Evolutionary conservation across 1,139 yeast species (phyloP).

Genomic region (Arxiozyma bovina): DNA sequence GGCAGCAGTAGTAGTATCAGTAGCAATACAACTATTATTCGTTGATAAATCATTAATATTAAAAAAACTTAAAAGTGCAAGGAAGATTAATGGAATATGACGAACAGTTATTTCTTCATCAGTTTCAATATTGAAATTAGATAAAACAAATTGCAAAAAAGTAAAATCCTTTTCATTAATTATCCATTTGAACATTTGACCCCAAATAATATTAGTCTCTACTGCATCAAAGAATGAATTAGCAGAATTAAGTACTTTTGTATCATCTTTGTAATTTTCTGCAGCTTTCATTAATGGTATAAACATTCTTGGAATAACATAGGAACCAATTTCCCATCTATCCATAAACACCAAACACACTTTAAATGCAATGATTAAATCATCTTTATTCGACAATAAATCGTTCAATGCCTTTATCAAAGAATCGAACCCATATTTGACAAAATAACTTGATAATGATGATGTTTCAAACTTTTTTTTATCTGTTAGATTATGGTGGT

Average conservation of each 20-base stretch:
- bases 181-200: constrained; percentile 43
- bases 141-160: constrained; percentile 50
- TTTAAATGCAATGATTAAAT: constrained; percentile 39
- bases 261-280: constrained; percentile 23
- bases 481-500: constrained; percentile 2
- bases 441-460: constrained; percentile 43
- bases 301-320: constrained; percentile 61
- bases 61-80: constrained; percentile 36
- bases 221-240: constrained; percentile 73
- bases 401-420: constrained; percentile 47
- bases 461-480: constrained; percentile 2
- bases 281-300: constrained; percentile 48
- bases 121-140: constrained; percentile 52
- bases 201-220: constrained; percentile 73
- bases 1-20: background rate
- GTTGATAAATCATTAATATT: constrained; percentile 1
- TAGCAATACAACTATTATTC: background rate
- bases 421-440: constrained; percentile 42
- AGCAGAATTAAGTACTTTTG: constrained; percentile 48
- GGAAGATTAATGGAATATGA: constrained; percentile 64
- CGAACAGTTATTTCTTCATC: constrained; percentile 80
- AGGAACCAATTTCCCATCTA: constrained; percentile 84
- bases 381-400: constrained; percentile 35
- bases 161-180: constrained; percentile 30
- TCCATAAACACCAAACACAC: constrained; percentile 72